Evolutionary conservation across 371 early-diverging fungal species (phyloP).

Genomic region (Haplosporangium sp.): DNA sequence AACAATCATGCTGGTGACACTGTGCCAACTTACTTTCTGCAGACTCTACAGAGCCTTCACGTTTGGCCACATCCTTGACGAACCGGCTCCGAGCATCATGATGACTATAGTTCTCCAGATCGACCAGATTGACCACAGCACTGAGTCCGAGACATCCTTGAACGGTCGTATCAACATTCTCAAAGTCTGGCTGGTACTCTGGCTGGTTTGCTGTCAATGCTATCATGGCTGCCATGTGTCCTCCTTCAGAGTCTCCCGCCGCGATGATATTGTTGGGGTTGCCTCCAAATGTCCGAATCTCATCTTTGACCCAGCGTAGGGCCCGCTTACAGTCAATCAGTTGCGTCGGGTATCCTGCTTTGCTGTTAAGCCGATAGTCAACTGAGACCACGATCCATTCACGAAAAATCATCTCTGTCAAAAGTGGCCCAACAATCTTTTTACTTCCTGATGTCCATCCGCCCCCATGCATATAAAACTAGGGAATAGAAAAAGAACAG

Average conservation of each 20-base stretch:
- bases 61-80: slow-evolving; percentile 52
- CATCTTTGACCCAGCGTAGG: slow-evolving; percentile 76
- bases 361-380: slow-evolving; percentile 72
- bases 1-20: too few species aligned
- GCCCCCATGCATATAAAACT: slow-evolving; percentile 74
- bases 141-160: slow-evolving; percentile 65
- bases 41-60: slow-evolving; percentile 35
- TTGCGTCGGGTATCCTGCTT: slow-evolving; percentile 70
- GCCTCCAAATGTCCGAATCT: slow-evolving; percentile 75
- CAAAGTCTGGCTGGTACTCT: slow-evolving; percentile 78
- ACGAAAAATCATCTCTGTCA: slow-evolving; percentile 57
- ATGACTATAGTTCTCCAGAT: slow-evolving; percentile 29
- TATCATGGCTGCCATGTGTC: slow-evolving; percentile 72
- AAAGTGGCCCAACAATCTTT: slow-evolving; percentile 57
- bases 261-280: slow-evolving; percentile 76
- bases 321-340: slow-evolving; percentile 79
- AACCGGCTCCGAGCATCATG: slow-evolving; percentile 52
- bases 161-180: slow-evolving; percentile 72
- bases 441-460: slow-evolving; percentile 70
- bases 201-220: slow-evolving; percentile 72
- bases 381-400: slow-evolving; percentile 76
- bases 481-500: neutral
- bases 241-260: slow-evolving; percentile 78
- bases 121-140: slow-evolving; percentile 60
- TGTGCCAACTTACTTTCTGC: slow-evolving; percentile 29